A percentile compares a stretch with the other conserved stretches of the same genome.
phyloP scores from a whole-genome alignment of 495 filamentous ascomycete genomes.

The Recurvomyces mirabilis region DNA sequence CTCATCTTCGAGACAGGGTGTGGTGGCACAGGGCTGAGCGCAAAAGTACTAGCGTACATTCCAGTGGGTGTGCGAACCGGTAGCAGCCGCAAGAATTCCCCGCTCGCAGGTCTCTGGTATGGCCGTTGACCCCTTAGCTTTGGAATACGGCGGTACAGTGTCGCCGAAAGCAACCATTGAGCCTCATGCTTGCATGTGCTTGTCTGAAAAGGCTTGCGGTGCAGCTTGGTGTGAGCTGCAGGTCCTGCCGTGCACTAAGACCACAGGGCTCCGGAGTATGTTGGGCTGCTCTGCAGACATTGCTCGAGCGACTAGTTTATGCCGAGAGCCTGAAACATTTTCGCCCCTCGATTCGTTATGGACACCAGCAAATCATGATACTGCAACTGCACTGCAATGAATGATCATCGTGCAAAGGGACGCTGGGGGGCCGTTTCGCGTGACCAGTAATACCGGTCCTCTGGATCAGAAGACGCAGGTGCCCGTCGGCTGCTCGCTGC shows the following conservation, averaged over 20 bases:
- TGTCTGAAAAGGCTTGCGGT: neutral
- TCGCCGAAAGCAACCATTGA: neutral
- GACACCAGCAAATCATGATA: too few relatives aligned
- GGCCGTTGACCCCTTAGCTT: too few relatives aligned
- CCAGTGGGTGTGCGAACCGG: slow-evolving; percentile 4
- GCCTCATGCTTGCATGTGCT: slow-evolving; percentile 3
- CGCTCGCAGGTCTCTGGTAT: too few relatives aligned
- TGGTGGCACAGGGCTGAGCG: slow-evolving; percentile 14
- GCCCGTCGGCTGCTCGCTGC: slow-evolving; percentile 11
- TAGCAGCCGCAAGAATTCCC: slow-evolving; percentile 12
- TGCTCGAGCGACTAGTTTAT: too few relatives aligned
- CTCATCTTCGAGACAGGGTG: slow-evolving; percentile 9
- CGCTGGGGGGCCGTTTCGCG: too few relatives aligned
- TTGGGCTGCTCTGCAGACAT: slow-evolving; percentile 3
- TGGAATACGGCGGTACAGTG: neutral
- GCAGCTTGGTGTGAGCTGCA: slow-evolving; percentile 2
- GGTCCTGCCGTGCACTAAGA: slow-evolving; percentile 3
- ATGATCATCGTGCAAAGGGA: too few relatives aligned
- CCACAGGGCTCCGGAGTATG: too few relatives aligned
- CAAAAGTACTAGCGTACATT: slow-evolving; percentile 15
- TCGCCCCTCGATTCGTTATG: too few relatives aligned
- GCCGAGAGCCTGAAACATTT: too few relatives aligned
- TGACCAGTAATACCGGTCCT: too few relatives aligned
- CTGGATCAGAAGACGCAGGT: slow-evolving; percentile 10
- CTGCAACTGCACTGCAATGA: too few relatives aligned